These are phyloP conservation scores for Cicer yamashitae DNA, from an alignment of 306 rosid genomes.

Conservation along the genomic window DNA sequence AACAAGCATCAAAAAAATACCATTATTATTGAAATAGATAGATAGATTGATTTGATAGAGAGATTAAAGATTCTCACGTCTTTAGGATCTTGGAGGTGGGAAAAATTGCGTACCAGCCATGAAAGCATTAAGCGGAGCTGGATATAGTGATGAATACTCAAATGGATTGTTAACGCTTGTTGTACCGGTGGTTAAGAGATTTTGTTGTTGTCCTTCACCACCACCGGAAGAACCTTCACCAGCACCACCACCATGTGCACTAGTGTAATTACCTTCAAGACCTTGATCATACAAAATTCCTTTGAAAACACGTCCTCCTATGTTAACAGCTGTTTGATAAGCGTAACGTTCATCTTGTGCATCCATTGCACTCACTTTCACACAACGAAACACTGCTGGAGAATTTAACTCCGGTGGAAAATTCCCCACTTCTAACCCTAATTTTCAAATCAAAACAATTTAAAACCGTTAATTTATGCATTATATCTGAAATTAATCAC, in stretches of 20 bases:
- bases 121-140: conserved; percentile 83
- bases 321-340: conserved; percentile 92
- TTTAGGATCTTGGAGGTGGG: conserved; percentile 89
- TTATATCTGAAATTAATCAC: neutral
- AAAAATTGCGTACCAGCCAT: conserved; percentile 99
- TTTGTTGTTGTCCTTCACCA: conserved; percentile 62
- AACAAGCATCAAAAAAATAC: too few species aligned
- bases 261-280: conserved; percentile 55
- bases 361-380: conserved; percentile 84
- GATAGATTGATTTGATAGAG: neutral
- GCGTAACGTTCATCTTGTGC: conserved; percentile 87
- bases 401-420: conserved; percentile 89
- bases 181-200: conserved; percentile 51
- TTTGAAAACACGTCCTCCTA: conserved; percentile 91
- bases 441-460: conserved; percentile 5
- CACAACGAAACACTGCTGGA: conserved; percentile 86
- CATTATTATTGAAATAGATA: neutral
- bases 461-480: neutral
- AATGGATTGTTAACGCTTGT: conserved; percentile 44
- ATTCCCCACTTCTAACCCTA: conserved; percentile 93
- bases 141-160: conserved; percentile 75
- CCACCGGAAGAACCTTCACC: conserved; percentile 67
- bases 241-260: conserved; percentile 40
- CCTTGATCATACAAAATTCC: conserved; percentile 97
- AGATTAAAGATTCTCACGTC: neutral